Evolutionary conservation across 1,139 yeast genomes (phyloP).

Genomic region (Yamadazyma dushanensis): DNA sequence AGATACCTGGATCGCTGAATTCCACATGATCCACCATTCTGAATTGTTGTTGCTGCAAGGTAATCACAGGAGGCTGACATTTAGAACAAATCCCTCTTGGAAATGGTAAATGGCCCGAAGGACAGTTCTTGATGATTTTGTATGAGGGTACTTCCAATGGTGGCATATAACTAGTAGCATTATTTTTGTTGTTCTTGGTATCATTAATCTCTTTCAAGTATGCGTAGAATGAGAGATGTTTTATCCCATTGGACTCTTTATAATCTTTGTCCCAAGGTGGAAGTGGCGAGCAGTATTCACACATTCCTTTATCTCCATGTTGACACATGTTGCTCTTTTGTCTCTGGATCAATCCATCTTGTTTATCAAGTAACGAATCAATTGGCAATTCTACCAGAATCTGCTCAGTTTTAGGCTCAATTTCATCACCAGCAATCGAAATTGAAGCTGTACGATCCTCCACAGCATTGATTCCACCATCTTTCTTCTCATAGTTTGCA

Average conservation of each 20-base stretch:
- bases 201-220: slow-evolving; percentile 73
- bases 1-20: slow-evolving; percentile 68
- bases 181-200: slow-evolving; percentile 61
- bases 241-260: slow-evolving; percentile 72
- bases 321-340: slow-evolving; percentile 66
- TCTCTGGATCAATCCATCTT: slow-evolving; percentile 74
- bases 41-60: slow-evolving; percentile 84
- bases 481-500: slow-evolving; percentile 44
- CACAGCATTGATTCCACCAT: slow-evolving; percentile 10
- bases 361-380: slow-evolving; percentile 66
- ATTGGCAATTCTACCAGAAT: slow-evolving; percentile 47
- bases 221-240: slow-evolving; percentile 88
- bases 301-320: slow-evolving; percentile 95
- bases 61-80: slow-evolving; percentile 95
- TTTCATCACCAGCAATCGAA: slow-evolving; percentile 6
- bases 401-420: slow-evolving; percentile 10
- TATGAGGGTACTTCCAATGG: slow-evolving; percentile 77
- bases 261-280: slow-evolving; percentile 92
- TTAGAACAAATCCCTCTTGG: slow-evolving; percentile 95
- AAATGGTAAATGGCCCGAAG: slow-evolving; percentile 87
- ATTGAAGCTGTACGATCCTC: slow-evolving; percentile 15
- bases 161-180: slow-evolving; percentile 67
- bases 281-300: slow-evolving; percentile 93
- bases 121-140: slow-evolving; percentile 62
- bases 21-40: slow-evolving; percentile 98